Base-by-base conservation (phyloP, 177 flowering plant species). In the Telopea speciosissima region DNA sequence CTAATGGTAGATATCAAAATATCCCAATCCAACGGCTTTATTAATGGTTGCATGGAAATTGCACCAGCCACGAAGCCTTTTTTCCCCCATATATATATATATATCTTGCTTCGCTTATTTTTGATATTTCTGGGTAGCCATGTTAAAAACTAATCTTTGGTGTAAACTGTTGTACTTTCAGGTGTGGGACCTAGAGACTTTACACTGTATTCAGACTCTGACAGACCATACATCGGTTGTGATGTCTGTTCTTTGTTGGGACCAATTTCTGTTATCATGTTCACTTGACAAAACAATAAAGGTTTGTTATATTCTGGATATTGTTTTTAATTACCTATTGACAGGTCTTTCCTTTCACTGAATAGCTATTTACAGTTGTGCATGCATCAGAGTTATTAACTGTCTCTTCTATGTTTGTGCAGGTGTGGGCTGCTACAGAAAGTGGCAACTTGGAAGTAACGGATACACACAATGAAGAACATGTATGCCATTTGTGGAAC, bases 171-270 rank as follows among this genome's bases (percentile, higher is more conserved):
- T 62, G 60, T 70, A 62, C 49, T 75, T 81, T 77, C 79, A 95
- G 99, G 95, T 91, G 13, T 96, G 99, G 98, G 87, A 83, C 73
- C 92, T 96, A 62, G 93, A 87, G 64, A 88, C 83, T 23, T 76
- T 93, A 76, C 91, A 91, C 74, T 95, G 97, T 66, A 56, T 91
- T 49, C 97, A 95, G 72, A 89, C 86, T 52, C 73, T 96, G 68
- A 79, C 84, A 19, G 92, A 87, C 7, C 99, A 93, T 73, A 85
- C 83, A 17, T 79, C 87, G 28, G 98, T 85, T 68, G 99, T 96
- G 52, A 96, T 86, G 96, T 93, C 96, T 70, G 83, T 96, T 75
- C 85, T 96, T 49, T 96, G 97, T 74, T 93, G 99, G 97, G 97
- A 96, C 44, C 93, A 90, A 68, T 93, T 88, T 73, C 88, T 96